A percentile compares a stretch with the other conserved stretches of the same genome.
phyloP scores from a whole-genome alignment of 1,139 yeast species.

The Pichia sp. region DNA sequence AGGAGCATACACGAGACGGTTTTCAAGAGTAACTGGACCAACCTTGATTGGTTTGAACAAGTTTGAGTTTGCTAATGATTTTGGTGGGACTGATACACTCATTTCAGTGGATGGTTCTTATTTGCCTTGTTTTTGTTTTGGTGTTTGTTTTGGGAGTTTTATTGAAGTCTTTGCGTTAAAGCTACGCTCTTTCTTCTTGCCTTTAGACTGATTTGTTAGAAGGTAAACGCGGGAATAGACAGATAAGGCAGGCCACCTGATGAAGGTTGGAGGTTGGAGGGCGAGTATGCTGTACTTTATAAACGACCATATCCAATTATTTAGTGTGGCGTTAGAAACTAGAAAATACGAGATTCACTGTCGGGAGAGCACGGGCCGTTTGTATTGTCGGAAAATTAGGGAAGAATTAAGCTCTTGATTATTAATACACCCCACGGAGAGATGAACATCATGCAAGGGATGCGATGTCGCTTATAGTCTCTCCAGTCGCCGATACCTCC shows the following conservation, averaged over 20 bases:
- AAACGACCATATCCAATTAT: too few species aligned
- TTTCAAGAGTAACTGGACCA: slow-evolving; percentile 32
- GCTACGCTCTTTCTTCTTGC: background rate
- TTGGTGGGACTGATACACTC: background rate
- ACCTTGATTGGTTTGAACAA: slow-evolving; percentile 44
- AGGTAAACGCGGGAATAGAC: background rate
- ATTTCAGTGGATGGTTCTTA: background rate
- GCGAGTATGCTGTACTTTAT: too few species aligned
- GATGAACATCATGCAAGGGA: too few species aligned
- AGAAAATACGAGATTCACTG: too few species aligned
- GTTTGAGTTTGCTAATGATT: slow-evolving; percentile 26
- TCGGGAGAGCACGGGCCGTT: too few species aligned
- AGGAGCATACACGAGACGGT: slow-evolving; percentile 48
- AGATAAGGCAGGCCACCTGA: background rate
- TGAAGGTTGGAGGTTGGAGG: too few species aligned
- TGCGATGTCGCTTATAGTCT: too few species aligned
- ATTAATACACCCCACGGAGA: too few species aligned
- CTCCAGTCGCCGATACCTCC: too few species aligned
- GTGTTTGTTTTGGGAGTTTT: background rate
- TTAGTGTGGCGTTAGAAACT: too few species aligned
- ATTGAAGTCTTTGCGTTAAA: background rate
- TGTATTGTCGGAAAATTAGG: too few species aligned
- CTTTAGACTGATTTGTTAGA: background rate
- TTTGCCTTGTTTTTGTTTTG: background rate
- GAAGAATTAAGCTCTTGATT: too few species aligned